Percentiles rank a stretch among this genome's conserved stretches.
phyloP scores from a whole-genome alignment of 305 asterid genomes.

The Fraxinus velutina region DNA sequence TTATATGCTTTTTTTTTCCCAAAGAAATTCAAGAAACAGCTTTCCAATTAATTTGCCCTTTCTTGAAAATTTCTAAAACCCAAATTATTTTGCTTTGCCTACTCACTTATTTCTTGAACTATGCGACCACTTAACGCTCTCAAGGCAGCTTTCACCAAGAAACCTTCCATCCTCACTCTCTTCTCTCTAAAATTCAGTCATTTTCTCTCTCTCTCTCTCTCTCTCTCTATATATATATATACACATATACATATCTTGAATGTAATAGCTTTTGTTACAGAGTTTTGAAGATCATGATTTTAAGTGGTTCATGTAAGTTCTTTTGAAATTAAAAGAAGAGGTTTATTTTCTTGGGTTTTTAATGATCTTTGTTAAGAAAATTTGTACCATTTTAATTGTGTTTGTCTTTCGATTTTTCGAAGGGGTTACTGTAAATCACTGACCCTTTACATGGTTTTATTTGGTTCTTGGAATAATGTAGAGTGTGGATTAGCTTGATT shows the following conservation, averaged over 20 bases:
- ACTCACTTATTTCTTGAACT: constrained; percentile 55
- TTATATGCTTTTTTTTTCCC: neutral
- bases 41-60: constrained; percentile 12
- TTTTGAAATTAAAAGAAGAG: constrained; percentile 27
- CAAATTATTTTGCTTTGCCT: constrained; percentile 26
- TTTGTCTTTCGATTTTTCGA: neutral
- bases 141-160: constrained; percentile 26
- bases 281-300: constrained; percentile 18
- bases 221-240: neutral
- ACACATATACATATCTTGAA: constrained; percentile 1
- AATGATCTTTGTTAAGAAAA: neutral
- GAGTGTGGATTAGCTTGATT: neutral
- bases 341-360: neutral
- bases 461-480: neutral
- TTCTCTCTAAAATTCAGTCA: constrained; percentile 18
- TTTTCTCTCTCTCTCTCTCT: constrained; percentile 5
- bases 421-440: neutral
- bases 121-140: constrained; percentile 30
- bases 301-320: constrained; percentile 37
- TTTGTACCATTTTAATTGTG: neutral
- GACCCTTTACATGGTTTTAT: neutral
- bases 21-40: neutral
- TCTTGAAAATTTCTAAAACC: constrained; percentile 30
- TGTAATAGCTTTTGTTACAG: constrained; percentile 20
- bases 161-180: constrained; percentile 34